Evolutionary conservation across 1,284 basidiomycete species (phyloP).

Genomic region (Rhodotorula sp.): DNA sequence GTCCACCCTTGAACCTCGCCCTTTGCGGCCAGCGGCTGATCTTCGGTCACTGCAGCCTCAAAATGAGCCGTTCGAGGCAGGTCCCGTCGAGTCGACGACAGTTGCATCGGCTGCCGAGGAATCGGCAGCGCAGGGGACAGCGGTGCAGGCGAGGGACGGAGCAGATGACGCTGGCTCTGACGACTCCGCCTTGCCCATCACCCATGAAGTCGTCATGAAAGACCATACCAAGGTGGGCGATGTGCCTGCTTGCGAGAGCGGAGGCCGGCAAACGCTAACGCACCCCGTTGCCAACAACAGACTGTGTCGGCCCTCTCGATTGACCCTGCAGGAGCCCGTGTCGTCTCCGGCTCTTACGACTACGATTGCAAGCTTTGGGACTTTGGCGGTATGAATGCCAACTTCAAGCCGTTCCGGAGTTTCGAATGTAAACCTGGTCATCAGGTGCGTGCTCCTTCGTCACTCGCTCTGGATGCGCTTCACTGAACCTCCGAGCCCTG

Average conservation of each 20-base stretch:
- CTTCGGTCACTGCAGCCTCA: too few species aligned
- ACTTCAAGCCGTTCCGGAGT: conserved; percentile 84
- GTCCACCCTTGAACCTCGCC: too few species aligned
- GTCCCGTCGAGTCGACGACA: not conserved
- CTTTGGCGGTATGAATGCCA: conserved; percentile 90
- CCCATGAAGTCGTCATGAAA: conserved; percentile 81
- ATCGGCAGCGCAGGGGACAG: not conserved
- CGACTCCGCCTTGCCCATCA: conserved; percentile 49
- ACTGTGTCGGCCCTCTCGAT: conserved; percentile 87
- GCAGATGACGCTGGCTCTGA: conserved; percentile 29
- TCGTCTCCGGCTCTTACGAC: conserved; percentile 89
- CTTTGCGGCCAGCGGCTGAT: too few species aligned
- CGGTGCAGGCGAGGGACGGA: not conserved
- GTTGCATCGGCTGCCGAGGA: not conserved
- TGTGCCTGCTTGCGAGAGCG: not conserved
- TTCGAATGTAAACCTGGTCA: conserved; percentile 93
- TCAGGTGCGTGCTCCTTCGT: conserved; percentile 61
- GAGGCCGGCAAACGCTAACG: not conserved
- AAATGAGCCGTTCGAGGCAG: not conserved
- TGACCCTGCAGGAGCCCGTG: conserved; percentile 87
- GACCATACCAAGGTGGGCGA: conserved; percentile 74
- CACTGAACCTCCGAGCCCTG: not conserved
- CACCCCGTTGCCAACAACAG: conserved; percentile 43
- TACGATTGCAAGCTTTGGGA: conserved; percentile 99
- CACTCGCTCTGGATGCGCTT: not conserved